A percentile compares a stretch with the other conserved stretches of the same genome.
phyloP scores from a whole-genome alignment of 495 filamentous ascomycete genomes.

The Gamarada debralockiae region DNA sequence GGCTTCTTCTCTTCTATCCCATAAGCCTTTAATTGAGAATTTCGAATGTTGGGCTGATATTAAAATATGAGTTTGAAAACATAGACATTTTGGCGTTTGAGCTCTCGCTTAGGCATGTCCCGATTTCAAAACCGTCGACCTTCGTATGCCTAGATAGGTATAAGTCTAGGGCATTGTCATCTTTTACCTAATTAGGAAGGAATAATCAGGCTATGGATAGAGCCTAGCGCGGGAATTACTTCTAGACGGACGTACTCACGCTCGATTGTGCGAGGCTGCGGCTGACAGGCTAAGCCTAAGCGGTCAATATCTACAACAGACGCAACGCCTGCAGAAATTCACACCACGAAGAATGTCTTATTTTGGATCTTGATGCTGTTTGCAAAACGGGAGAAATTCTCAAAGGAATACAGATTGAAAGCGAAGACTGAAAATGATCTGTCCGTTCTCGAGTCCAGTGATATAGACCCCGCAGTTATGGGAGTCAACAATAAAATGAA shows the following conservation, averaged over 20 bases:
- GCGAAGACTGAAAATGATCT: slow-evolving; percentile 7
- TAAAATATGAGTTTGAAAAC: no score
- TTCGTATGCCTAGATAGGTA: no score
- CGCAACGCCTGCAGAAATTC: slow-evolving; percentile 8
- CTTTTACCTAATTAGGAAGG: no score
- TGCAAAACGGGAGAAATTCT: slow-evolving; percentile 13
- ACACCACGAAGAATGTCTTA: slow-evolving; percentile 7
- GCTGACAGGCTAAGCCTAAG: background rate
- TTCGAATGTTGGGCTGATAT: no score
- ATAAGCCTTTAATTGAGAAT: no score
- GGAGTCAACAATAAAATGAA: slow-evolving; percentile 13
- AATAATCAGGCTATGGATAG: no score
- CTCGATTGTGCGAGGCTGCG: background rate
- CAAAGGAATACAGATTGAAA: slow-evolving; percentile 11
- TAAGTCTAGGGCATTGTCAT: no score
- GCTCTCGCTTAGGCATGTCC: no score
- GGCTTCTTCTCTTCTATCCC: no score
- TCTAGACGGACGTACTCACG: background rate
- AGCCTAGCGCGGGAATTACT: no score
- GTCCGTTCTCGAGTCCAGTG: background rate
- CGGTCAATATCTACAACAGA: background rate
- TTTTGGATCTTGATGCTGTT: slow-evolving; percentile 17
- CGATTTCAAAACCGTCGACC: no score
- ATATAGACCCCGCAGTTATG: slow-evolving; percentile 11
- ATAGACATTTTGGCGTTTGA: no score